These are phyloP conservation scores for Moesziomyces parantarcticus DNA, from an alignment of 1,284 basidiomycete genomes.

Conservation along the genomic window DNA sequence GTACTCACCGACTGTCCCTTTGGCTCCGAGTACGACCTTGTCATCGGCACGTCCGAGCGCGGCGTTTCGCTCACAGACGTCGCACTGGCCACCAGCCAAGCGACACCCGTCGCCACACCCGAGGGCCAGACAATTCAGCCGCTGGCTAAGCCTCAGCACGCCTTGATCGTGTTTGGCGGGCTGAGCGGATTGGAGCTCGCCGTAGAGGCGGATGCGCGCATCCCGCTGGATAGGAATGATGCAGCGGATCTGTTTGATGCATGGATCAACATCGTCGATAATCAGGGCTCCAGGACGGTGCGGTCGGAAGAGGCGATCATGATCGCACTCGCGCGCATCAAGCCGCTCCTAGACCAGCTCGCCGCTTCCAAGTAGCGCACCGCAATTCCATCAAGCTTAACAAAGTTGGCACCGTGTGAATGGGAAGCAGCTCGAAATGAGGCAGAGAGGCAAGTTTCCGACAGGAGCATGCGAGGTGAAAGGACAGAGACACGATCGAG, in stretches of 20 bases:
- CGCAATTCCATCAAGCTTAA: too few relatives aligned
- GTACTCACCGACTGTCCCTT: slow-evolving; percentile 48
- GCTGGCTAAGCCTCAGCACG: slow-evolving; percentile 43
- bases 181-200: slow-evolving; percentile 65
- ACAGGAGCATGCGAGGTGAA: too few relatives aligned
- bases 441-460: too few relatives aligned
- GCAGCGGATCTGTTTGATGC: slow-evolving; percentile 64
- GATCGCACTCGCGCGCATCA: slow-evolving; percentile 54
- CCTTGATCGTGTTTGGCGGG: slow-evolving; percentile 64
- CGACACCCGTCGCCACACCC: slow-evolving; percentile 13
- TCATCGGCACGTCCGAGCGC: slow-evolving; percentile 66
- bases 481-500: too few relatives aligned
- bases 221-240: slow-evolving; percentile 55
- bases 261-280: slow-evolving; percentile 65
- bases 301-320: slow-evolving; percentile 64
- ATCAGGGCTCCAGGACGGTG: slow-evolving; percentile 65
- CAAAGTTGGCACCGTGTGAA: too few relatives aligned
- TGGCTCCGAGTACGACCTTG: slow-evolving; percentile 55
- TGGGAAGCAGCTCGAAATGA: too few relatives aligned
- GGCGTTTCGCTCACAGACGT: slow-evolving; percentile 49
- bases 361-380: slow-evolving; percentile 4
- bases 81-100: slow-evolving; percentile 8
- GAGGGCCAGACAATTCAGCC: slow-evolving; percentile 21
- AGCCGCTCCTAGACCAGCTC: slow-evolving; percentile 35
- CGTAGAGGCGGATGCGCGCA: slow-evolving; percentile 53